Evolutionary conservation across 495 filamentous ascomycete genomes (phyloP), one percentile per base, ranked within the genome.

Genomic region (Penicillium diatomitis): DNA sequence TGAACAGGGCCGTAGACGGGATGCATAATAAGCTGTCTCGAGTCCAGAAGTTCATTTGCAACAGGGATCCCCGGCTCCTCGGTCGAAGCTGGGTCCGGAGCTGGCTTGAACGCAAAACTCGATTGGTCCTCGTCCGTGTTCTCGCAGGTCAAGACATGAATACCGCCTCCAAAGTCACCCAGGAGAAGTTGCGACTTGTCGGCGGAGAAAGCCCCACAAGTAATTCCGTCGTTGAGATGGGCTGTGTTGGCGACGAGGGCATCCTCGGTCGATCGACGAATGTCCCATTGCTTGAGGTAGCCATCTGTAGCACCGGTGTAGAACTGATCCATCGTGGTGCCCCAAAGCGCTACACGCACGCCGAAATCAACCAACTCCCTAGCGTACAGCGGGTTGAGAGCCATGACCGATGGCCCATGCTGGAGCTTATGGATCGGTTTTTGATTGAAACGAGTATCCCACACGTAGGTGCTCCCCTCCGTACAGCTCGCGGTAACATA

Each of bases 271-370:
- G 83, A 74, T 20, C 76, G 75, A 39, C 72, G 72, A 20, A 94
- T 72, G 59, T 96, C 81, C 92, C 92, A 98, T 12, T 81, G 76
- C 47, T 89, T 95, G 5, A 98, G 73, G 0, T 85, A 71, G 1
- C 92, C 91, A 59, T 98, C 92, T 0, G 89, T 92, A 3, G 84
- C 84, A 3, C 90, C 92, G n/a, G 87, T 95, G 57, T 90, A 95
- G 40, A 96, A 79, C 0, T 85, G 73, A 43, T 86, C 80, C 4
- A 74, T 66, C 0, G 75, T 75, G 3, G 74, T 71, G 2, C 85
- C 90, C 91, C 91, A 98, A 1, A 86, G 68, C 2, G 81, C 80
- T 51, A 92, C 84, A 34, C 85, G 84, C 4, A 96, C 83, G 0
- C 92, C 92, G 0, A 84, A 83, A 58, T 97, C 92, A 20, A 79